Base-by-base conservation (phyloP, 768 basidiomycete species). In the Kockovaella imperatae region DNA sequence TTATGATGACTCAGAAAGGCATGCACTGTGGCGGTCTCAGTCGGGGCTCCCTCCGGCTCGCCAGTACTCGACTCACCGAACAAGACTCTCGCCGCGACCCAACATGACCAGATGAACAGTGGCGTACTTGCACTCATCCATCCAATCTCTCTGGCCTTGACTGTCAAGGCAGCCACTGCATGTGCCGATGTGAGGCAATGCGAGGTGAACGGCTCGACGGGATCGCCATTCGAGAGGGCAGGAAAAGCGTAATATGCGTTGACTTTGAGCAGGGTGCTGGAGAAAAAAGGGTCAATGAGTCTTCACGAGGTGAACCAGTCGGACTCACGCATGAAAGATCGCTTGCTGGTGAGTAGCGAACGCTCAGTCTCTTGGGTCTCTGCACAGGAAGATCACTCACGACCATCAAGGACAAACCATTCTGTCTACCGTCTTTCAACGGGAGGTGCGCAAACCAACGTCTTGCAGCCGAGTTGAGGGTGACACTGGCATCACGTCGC, bases 241-340 rank as follows among this genome's bases (percentile, higher is more conserved):
- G 68, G 68, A 42, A 55, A 70, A n/a, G 64, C 66, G 41, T 70
- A 60, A 47, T 66, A 66, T 3, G 62, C 66, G 29, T 66, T 66
- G 25, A 70, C 52, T 45, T 68, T 68, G 34, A 70, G 56, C 0
- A 70, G 45, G 0, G 66, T 67, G 1, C 60, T 66, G 51, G 29
- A 26, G 35, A 2, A 41, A n/a, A n/a, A n/a, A 35, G 10, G 18
- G 21, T 21, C 11, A 39, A 20, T 8, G 18, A 30, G 4, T 24
- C 28, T n/a, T 29, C 26, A 14, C 20, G 34, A 23, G 15, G 14
- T 3, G 7, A n/a, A 34, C 15, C 6, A 4, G 20, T 28, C 1
- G 15, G 20, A 50, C 64, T 51, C 45, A 66, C 64, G 68, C 66
- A 35, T 70, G 57, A 54, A 67, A 59, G 18, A 62, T 58, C 17